Base-by-base conservation (phyloP, 768 basidiomycete species). In the Panus rudis region DNA sequence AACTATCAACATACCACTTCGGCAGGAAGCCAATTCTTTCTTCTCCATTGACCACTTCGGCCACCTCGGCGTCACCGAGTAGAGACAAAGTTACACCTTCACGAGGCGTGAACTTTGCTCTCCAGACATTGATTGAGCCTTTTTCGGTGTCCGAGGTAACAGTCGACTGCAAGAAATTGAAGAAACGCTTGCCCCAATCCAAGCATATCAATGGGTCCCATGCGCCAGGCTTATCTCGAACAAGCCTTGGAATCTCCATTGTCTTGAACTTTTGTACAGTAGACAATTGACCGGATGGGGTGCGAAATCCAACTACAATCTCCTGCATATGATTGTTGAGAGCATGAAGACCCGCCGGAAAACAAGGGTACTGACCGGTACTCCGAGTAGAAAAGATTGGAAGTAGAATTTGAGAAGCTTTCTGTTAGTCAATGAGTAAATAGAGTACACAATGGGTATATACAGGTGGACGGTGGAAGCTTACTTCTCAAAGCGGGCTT, bases 391-490 rank as follows among this genome's bases (percentile, higher is more conserved):
- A 61, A 90, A 92, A 1, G 89, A 92, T 56, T 93, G 91, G 47
- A 91, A 78, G 68, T 92, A 92, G 62, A 90, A 90, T 56, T 89
- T 92, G 45, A 93, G 75, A n/a, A 93, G 66, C 58, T 93, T 93
- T 60, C 86, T 91, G 57, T 28, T n/a, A 26, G n/a, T 12, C 19
- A 33, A 46, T 22, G 16, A 38, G 39, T 23, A 21, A 44, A 34
- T 21, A 27, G 22, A 38, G 38, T 37, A 38, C 41, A 16, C 20
- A 21, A 27, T 21, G 13, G 1, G 26, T 20, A 33, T 26, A 31
- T n/a, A n/a, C n/a, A n/a, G n/a, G n/a, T n/a, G n/a, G n/a, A 19
- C 5, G 7, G 16, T 30, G 19, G 24, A 26, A 22, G 47, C 73
- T 43, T 55, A 90, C 91, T 80, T 82, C 63, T 92, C 88, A 51